A percentile compares a stretch with the other conserved stretches of the same genome.
Evolutionary conservation across 2,329 filamentous ascomycete genomes (phyloP).

Genomic region (Zymoseptoria passerinii): DNA sequence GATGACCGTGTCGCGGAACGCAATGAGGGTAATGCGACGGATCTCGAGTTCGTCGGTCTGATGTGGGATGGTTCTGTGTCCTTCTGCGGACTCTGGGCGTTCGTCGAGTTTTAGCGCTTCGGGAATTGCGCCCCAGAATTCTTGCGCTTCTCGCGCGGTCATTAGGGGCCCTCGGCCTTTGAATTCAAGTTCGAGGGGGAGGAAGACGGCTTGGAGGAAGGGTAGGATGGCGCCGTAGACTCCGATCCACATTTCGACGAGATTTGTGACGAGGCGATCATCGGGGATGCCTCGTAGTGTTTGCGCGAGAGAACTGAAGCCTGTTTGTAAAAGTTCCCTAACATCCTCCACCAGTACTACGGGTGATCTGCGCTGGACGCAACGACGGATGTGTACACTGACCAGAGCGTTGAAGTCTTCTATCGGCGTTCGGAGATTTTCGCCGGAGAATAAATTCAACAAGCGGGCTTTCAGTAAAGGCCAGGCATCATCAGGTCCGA

Average conservation of each 20-base stretch:
- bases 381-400: conserved; percentile 68
- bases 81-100: conserved; percentile 34
- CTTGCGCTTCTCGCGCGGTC: conserved; percentile 66
- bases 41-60: conserved; percentile 65
- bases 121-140: conserved; percentile 78
- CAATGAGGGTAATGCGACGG: conserved; percentile 75
- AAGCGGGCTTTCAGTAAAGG: conserved; percentile 68
- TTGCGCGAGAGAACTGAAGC: conserved; percentile 79
- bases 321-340: conserved; percentile 65
- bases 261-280: conserved; percentile 76
- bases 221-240: conserved; percentile 86
- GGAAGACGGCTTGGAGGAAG: conserved; percentile 89
- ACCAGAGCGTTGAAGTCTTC: conserved; percentile 79
- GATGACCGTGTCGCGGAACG: conserved; percentile 83
- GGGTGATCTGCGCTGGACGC: conserved; percentile 64
- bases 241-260: conserved; percentile 90
- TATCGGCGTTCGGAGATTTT: conserved; percentile 68
- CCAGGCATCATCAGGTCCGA: conserved; percentile 67
- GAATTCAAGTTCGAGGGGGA: conserved; percentile 89
- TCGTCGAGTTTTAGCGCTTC: conserved; percentile 34
- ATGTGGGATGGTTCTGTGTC: conserved; percentile 31
- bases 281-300: conserved; percentile 71
- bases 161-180: conserved; percentile 74
- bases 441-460: conserved; percentile 70
- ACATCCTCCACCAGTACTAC: conserved; percentile 67